Base-by-base conservation (phyloP, 2,329 filamentous ascomycete genomes). In the Botryotinia convoluta region DNA sequence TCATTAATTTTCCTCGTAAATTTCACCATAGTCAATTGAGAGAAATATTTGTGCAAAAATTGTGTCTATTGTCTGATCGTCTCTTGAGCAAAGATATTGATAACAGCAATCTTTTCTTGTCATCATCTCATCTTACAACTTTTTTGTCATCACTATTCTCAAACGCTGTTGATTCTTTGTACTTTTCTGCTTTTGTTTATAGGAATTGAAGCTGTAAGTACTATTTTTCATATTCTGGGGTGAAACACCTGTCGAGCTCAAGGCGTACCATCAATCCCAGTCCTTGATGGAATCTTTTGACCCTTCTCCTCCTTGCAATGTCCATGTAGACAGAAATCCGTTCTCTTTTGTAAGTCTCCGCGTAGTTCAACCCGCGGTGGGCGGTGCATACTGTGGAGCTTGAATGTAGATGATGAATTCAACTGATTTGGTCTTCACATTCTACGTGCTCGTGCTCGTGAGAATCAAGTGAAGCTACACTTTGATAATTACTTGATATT, bases 1-100 rank as follows among this genome's bases (percentile, higher is more conserved):
- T 14, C 4, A 4, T 51, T 6, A 6, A 51, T 1, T 0, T 26
- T 12, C 48, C 26, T 51, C 14, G 1, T 14, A 14, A n/a, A n/a
- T 14, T 2, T n/a, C n/a, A 51, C 4, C 10, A 6, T n/a, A n/a
- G 14, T 26, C 4, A 51, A 26, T 51, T 26, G 22, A 51, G 22
- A 51, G 10, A 51, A 14, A 5, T 1, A 14, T n/a, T 45, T 51
- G 10, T 14, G 26, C 48, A n/a, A 51, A 51, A 51, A n/a, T 14
- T 14, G 2, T 14, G 3, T 51, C 10, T 1, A n/a, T n/a, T 26
- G 5, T n/a, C 26, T 14, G 10, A 51, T 51, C 22, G 22, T n/a
- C 22, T n/a, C 8, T n/a, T 3, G 48, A 26, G 26, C 3, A 26
- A 51, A 14, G 22, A n/a, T 0, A 14, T 26, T 51, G 26, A n/a